Base-by-base conservation (phyloP, 164 flowering plant species). In the Stephania japonica region DNA sequence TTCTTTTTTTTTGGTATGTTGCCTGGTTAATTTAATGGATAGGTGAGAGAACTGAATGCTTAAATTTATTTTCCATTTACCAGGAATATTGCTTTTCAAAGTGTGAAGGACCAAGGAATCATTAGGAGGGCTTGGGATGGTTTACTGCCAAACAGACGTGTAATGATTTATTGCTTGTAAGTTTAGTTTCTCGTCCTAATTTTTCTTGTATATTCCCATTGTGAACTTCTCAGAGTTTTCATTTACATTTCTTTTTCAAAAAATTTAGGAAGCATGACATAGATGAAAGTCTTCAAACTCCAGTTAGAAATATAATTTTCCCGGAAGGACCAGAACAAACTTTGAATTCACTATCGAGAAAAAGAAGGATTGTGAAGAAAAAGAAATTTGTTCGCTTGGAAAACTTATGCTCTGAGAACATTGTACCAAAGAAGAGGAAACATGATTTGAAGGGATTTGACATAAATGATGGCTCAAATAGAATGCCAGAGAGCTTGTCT, bases 81-180 rank as follows among this genome's bases (percentile, higher is more conserved):
- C 79, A 94, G 94, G 80, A 73, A 82, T 68, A 90, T 91, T 73
- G 63, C 79, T 59, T 86, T 86, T 78, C 85, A 81, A 44, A 73
- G 73, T 65, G 19, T 16, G 12, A 81, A 76, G 41, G 87, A 79
- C 3, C 78, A 78, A 47, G 79, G 50, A 41, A 72, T 83, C 13
- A 9, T 70, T 12, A 73, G 69, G 72, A 88, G 98, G 83, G 98
- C 97, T 47, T 94, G 98, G 98, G 87, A 84, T 14, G 82, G 70
- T 78, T 85, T 94, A 64, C 65, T 94, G 50, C 87, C 84, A 24
- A 83, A 87, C 43, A 70, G 56, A 7, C 72, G 72, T 26, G 23
- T 71, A 12, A 56, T 71, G 12, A 71, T 59, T 27, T 71, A 71
- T 61, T 71, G 73, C 66, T 71, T 70, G 98, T 94, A 83, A 86